Conservation (phyloP, 345 rosid genomes). For the Syzygium grande region DNA sequence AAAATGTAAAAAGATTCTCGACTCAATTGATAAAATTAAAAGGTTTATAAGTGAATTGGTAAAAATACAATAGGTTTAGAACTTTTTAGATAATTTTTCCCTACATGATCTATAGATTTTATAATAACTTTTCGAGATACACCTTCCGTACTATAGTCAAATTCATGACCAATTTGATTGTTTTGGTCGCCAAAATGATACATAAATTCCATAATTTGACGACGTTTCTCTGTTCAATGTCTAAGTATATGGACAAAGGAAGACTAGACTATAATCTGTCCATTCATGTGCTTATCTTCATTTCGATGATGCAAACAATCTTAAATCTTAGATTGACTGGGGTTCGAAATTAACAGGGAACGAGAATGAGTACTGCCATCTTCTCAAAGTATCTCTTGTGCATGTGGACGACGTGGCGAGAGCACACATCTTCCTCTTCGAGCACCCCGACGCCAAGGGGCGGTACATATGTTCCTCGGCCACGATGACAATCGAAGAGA, state of each 20-base stretch:
- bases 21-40: too few species aligned
- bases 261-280: neutral
- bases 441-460: slow-evolving; percentile 22
- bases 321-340: neutral
- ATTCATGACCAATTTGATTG: too few species aligned
- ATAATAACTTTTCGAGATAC: too few species aligned
- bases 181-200: too few species aligned
- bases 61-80: too few species aligned
- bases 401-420: slow-evolving; percentile 30
- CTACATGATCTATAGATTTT: too few species aligned
- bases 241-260: neutral
- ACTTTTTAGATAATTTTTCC: too few species aligned
- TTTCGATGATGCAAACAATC: neutral
- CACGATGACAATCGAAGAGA: neutral
- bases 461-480: slow-evolving; percentile 29
- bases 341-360: neutral
- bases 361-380: neutral
- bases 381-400: slow-evolving; percentile 6
- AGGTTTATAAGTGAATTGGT: too few species aligned
- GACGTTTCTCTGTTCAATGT: neutral
- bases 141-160: too few species aligned
- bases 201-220: neutral
- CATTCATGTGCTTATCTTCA: neutral
- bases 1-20: too few species aligned
- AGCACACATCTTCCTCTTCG: slow-evolving; percentile 34